A percentile compares a stretch with the other conserved stretches of the same genome.
Conservation (phyloP, 2,329 filamentous ascomycete species). For the Drechslera avenae region DNA sequence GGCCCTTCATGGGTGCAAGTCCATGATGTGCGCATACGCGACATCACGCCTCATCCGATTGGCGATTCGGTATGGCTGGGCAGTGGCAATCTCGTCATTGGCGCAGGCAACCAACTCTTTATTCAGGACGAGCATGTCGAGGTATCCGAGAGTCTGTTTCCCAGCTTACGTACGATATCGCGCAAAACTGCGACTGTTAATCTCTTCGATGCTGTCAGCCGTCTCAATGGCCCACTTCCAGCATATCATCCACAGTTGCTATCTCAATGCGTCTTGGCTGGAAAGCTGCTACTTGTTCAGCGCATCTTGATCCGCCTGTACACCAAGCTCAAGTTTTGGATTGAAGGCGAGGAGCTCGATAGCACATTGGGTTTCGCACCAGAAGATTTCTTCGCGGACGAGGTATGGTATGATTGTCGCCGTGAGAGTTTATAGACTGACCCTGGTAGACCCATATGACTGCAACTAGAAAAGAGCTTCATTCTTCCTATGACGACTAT, state of each 20-base stretch:
- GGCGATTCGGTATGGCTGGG: slow-evolving; percentile 92
- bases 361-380: slow-evolving; percentile 69
- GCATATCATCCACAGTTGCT: slow-evolving; percentile 92
- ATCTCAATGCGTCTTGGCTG: slow-evolving; percentile 81
- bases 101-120: slow-evolving; percentile 89
- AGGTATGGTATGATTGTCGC: slow-evolving; percentile 43
- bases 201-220: slow-evolving; percentile 79
- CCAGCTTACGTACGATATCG: slow-evolving; percentile 58
- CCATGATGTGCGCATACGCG: slow-evolving; percentile 78
- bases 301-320: slow-evolving; percentile 73
- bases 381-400: slow-evolving; percentile 55
- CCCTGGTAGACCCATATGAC: slow-evolving; percentile 43
- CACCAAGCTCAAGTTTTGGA: slow-evolving; percentile 79
- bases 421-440: slow-evolving; percentile 5
- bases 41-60: slow-evolving; percentile 85
- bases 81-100: slow-evolving; percentile 83
- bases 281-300: slow-evolving; percentile 74
- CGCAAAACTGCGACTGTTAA: slow-evolving; percentile 62
- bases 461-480: slow-evolving; percentile 54
- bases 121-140: slow-evolving; percentile 79
- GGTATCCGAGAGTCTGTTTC: slow-evolving; percentile 64
- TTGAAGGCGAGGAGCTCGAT: slow-evolving; percentile 79
- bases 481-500: slow-evolving; percentile 59
- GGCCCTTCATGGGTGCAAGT: slow-evolving; percentile 89
- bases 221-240: slow-evolving; percentile 84